These are phyloP conservation scores for Talaromyces rugulosus DNA, from an alignment of 2,329 filamentous ascomycete genomes.

Conservation along the genomic window DNA sequence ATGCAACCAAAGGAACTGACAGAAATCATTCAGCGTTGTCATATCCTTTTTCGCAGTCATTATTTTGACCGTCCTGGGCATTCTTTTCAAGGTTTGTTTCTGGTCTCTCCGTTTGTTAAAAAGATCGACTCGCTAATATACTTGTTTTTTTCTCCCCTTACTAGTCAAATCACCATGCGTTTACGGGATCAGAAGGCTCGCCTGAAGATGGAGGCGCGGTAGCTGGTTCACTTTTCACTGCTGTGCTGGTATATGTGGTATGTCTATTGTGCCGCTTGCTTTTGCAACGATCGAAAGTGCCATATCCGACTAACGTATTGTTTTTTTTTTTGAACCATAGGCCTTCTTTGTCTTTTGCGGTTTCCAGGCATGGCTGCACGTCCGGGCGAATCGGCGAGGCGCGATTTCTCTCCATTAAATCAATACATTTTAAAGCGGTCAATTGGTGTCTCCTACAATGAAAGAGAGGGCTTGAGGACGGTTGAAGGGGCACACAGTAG, in stretches of 20 bases:
- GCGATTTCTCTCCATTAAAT: slow-evolving; percentile 68
- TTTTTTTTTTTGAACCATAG: slow-evolving; percentile 42
- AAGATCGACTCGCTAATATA: slow-evolving; percentile 2
- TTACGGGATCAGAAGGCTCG: slow-evolving; percentile 69
- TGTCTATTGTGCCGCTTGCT: slow-evolving; percentile 26
- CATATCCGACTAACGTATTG: not conserved
- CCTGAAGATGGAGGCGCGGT: slow-evolving; percentile 72
- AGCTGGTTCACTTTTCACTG: slow-evolving; percentile 78
- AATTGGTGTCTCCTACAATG: not conserved
- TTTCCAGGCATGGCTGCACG: slow-evolving; percentile 80
- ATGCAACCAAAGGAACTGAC: not conserved
- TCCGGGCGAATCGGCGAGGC: slow-evolving; percentile 75
- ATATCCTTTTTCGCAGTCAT: slow-evolving; percentile 62
- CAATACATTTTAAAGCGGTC: not conserved
- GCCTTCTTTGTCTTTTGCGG: slow-evolving; percentile 89
- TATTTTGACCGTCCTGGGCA: slow-evolving; percentile 61
- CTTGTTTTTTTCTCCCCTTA: not conserved
- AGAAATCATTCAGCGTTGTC: slow-evolving; percentile 56
- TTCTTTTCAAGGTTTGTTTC: slow-evolving; percentile 64
- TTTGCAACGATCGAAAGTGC: slow-evolving; percentile 15
- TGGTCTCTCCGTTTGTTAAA: not conserved
- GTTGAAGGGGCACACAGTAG: not conserved
- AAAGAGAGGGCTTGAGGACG: not conserved
- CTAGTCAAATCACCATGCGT: slow-evolving; percentile 68
- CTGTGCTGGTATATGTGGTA: slow-evolving; percentile 86